Base-by-base conservation (phyloP, 2,329 filamentous ascomycete genomes). In the Periconia sp. region DNA sequence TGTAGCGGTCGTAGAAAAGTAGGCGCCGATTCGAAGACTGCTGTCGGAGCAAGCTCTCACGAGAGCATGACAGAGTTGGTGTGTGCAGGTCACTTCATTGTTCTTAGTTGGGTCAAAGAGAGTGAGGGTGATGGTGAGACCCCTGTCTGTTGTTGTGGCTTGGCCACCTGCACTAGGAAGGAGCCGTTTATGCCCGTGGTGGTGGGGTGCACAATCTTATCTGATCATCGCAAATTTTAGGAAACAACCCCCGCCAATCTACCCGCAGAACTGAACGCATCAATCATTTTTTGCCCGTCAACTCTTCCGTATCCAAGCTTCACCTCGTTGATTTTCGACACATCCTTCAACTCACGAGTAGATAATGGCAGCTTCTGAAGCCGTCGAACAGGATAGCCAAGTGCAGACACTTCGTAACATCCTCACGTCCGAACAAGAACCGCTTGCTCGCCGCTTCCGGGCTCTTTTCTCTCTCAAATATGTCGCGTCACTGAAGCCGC, bases 381-480 rank as follows among this genome's bases (percentile, higher is more conserved):
- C 47, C 7, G 18, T 57, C 11, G 46, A 53, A 37, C 55, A 64
- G 48, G 61, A 65, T 37, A 63, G 76, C 11, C 86, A 84, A 44
- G 82, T 91, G 62, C 67, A 79, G 52, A 78, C 81, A 54, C 82
- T 95, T 49, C 88, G 91, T 69, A 83, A 88, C 68, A 89, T 88
- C 55, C 85, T 99, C 55, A 87, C 83, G 65, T 88, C 89, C 46
- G 94, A 97, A 78, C 77, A 83, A 14, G 88, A 90, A 57, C 86
- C 92, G 44, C 89, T 99, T 50, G 89, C 92, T 40, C 82, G 91
- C 59, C 91, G 94, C 59, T 99, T 97, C 78, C 91, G 94, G 66
- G 93, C 94, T 42, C 89, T 99, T 64, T 99, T 99, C 80, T 97
- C 93, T 17, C 86, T 99, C 56, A 99, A 99, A 79, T 90, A 97